phyloP scores from a whole-genome alignment of 352 stramenopile species.

The Elongisporangium prolatum region DNA sequence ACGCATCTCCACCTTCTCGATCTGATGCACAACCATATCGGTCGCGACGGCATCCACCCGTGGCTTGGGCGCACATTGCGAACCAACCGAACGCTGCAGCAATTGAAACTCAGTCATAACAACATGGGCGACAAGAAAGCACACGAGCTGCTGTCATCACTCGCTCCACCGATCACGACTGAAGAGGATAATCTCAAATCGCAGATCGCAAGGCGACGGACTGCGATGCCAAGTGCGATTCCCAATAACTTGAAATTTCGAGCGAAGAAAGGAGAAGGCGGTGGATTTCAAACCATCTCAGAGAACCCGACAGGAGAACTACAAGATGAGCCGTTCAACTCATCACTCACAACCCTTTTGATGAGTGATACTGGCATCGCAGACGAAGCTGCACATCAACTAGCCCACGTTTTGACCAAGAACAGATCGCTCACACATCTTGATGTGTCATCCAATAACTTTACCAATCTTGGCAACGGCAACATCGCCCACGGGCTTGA shows the following conservation, averaged over 20 bases:
- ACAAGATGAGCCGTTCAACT: conserved; percentile 45
- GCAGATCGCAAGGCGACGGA: conserved; percentile 24
- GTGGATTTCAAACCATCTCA: too few relatives aligned
- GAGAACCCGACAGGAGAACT: too few relatives aligned
- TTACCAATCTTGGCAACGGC: conserved; percentile 25
- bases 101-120: conserved; percentile 70
- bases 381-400: conserved; percentile 34
- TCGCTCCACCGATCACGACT: conserved; percentile 35
- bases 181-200: conserved; percentile 46
- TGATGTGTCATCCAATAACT: conserved; percentile 48
- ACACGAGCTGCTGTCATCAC: conserved; percentile 39
- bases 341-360: conserved; percentile 45
- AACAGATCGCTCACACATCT: conserved; percentile 51
- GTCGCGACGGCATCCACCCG: conserved; percentile 38
- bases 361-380: conserved; percentile 60
- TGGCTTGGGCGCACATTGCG: conserved; percentile 64
- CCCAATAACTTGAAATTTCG: conserved; percentile 3
- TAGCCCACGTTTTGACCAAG: conserved; percentile 37
- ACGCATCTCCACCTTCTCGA: conserved; percentile 36
- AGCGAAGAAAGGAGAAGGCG: too few relatives aligned
- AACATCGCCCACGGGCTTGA: conserved; percentile 42
- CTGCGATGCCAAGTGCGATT: conserved; percentile 12
- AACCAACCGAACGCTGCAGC: conserved; percentile 34
- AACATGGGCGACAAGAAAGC: conserved; percentile 50
- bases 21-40: conserved; percentile 69